Conservation (phyloP, 163 green algal species). For the Chlorella variabilis region DNA sequence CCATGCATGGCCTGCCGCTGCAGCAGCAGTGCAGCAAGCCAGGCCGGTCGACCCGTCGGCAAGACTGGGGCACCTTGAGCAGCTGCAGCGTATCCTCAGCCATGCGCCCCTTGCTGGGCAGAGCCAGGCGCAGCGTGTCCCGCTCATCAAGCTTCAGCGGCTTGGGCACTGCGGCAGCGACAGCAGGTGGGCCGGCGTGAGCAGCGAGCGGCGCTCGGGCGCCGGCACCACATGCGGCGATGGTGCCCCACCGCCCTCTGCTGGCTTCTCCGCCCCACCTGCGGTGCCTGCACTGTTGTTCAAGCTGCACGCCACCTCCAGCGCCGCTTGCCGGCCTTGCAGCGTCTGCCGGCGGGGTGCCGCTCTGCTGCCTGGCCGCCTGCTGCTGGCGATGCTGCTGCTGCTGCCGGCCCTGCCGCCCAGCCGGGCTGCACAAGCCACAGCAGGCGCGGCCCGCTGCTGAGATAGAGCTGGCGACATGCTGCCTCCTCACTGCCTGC, state of each 20-base stretch:
- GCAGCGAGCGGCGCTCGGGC: not conserved
- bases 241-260: not conserved
- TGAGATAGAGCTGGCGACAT: not conserved
- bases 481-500: too few species aligned
- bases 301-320: constrained; percentile 44
- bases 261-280: not conserved
- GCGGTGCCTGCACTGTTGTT: constrained; percentile 41
- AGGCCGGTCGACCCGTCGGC: too few species aligned
- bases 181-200: not conserved
- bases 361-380: not conserved
- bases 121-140: constrained; percentile 68
- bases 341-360: not conserved
- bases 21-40: too few species aligned
- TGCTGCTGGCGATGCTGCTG: constrained; percentile 6
- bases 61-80: constrained; percentile 88
- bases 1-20: too few species aligned
- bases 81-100: constrained; percentile 96
- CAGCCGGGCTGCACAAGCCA: not conserved
- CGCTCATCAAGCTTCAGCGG: constrained; percentile 35
- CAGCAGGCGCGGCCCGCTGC: constrained; percentile 3
- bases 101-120: constrained; percentile 98
- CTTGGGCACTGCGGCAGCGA: not conserved
- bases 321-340: not conserved
- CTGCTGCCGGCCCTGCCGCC: not conserved
- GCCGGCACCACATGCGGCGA: not conserved